Evolutionary conservation across 805 yeast genomes (phyloP).

Genomic region (Candida pseudoglaebosa): DNA sequence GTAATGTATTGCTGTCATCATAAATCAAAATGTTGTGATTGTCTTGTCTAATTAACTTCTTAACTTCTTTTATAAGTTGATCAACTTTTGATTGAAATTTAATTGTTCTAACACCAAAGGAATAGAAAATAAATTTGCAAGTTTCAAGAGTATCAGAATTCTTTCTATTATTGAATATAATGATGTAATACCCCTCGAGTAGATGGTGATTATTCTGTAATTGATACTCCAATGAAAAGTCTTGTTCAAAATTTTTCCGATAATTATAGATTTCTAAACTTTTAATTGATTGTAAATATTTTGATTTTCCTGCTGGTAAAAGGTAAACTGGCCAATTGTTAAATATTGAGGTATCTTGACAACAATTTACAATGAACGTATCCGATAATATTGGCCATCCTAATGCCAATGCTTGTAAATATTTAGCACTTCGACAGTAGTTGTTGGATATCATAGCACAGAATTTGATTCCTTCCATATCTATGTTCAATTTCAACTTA

Average conservation of each 20-base stretch:
- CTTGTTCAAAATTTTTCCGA: constrained; percentile 30
- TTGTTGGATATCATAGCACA: constrained; percentile 63
- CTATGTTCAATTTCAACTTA: constrained; percentile 8
- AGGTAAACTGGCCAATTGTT: constrained; percentile 50
- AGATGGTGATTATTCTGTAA: constrained; percentile 33
- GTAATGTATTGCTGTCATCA: constrained; percentile 18
- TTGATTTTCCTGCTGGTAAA: constrained; percentile 71
- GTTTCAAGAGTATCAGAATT: constrained; percentile 27
- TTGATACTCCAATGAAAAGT: constrained; percentile 36
- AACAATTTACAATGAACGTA: constrained; percentile 50
- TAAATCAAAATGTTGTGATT: constrained; percentile 20
- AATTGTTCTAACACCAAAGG: constrained; percentile 40
- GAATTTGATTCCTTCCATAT: constrained; percentile 36
- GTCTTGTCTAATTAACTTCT: constrained; percentile 3
- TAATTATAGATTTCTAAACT: constrained; percentile 49
- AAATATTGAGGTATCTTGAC: constrained; percentile 20
- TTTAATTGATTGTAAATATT: constrained; percentile 36
- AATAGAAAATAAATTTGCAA: constrained; percentile 41
- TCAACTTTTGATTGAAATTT: constrained; percentile 8
- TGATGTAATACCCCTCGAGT: constrained; percentile 27
- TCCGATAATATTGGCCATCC: constrained; percentile 84
- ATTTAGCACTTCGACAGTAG: constrained; percentile 66
- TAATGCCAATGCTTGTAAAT: constrained; percentile 68
- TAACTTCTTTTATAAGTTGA: background rate
- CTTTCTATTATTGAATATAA: constrained; percentile 30